Conservation (phyloP, 176 grass and related monocot species). For the Eremochloa ophiuroides region DNA sequence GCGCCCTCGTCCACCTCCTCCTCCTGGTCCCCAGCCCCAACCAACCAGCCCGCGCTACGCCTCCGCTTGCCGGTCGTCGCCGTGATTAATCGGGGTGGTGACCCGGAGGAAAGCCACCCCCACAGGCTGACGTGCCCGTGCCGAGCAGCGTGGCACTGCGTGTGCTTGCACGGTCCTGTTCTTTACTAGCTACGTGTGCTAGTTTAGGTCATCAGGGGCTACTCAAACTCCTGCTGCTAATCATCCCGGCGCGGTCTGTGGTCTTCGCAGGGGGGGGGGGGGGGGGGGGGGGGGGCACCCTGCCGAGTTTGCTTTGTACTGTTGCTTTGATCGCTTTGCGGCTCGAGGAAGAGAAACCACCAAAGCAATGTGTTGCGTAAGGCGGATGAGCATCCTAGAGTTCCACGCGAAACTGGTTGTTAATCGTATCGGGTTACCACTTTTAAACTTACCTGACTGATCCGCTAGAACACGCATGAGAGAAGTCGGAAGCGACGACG, state of each 20-base stretch:
- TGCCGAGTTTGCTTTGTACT: slow-evolving; percentile 1
- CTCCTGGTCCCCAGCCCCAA: slow-evolving; percentile 4
- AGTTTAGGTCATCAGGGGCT: no score
- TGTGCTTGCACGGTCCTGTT: not conserved
- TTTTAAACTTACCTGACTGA: slow-evolving; percentile 34
- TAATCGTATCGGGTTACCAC: slow-evolving; percentile 3
- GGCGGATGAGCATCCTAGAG: no score
- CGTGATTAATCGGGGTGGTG: slow-evolving; percentile 33
- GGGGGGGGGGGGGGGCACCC: no score
- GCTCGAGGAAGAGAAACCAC: not conserved
- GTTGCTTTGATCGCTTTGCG: not conserved
- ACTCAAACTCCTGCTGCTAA: not conserved
- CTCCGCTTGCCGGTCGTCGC: not conserved
- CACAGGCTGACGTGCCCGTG: not conserved
- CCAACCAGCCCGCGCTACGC: not conserved
- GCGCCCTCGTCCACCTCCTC: not conserved
- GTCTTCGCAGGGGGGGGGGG: not conserved
- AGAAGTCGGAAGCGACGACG: not conserved
- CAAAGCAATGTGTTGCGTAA: not conserved
- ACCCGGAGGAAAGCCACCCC: slow-evolving; percentile 23
- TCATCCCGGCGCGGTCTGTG: not conserved
- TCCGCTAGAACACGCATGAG: slow-evolving; percentile 29
- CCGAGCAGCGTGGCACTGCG: not conserved
- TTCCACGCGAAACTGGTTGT: not conserved
- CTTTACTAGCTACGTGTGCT: not conserved